Evolutionary conservation across 2,329 filamentous ascomycete species (phyloP), one percentile per base, ranked within the genome.

Genomic region (Coleophoma eucalyptorum): DNA sequence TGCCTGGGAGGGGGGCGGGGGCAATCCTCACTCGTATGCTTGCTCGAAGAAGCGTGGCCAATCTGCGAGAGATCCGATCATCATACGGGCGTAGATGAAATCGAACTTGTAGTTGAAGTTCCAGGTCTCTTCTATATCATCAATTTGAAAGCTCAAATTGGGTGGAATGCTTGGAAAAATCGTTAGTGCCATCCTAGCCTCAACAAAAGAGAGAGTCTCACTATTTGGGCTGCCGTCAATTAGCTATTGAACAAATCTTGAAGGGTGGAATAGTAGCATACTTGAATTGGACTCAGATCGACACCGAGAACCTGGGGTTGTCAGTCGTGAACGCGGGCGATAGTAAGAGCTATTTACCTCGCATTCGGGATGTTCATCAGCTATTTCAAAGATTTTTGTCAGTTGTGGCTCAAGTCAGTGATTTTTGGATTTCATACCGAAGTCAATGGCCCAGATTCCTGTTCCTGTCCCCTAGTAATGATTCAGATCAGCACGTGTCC

Each of bases 121-220:
- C 80, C 80, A 84, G 3, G 72, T 70, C 50, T 72, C 73, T 62
- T 83, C 80, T 21, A 78, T 71, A 54, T 84, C 80, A 52, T 84
- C 80, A 12, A 83, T 71, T 60, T 79, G 68, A 56, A 81, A 82
- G 21, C 70, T 69, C 19, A 80, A 71, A 55, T 82, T 83, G 4
- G 78, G 75, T 3, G 79, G 79, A 11, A 82, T 67, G 67, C 43
- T 72, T 69, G 45, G 71, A 3, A 40, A 11, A 7, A 7, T 20
- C 10, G 16, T 26, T 26, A 26, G 26, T 26, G 26, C 5, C 26
- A 8, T 26, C 26, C 2, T 26, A 7, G 26, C 26, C 26, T 26
- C 26, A 26, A 8, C 4, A 26, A 7, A 8, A 26, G 26, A 8
- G 26, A 26, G 26, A 8, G 10, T 26, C 26, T 26, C 10, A 26